These are phyloP conservation scores for Lithohypha guttulata DNA, from an alignment of 2,329 filamentous ascomycete genomes.

Conservation along the genomic window DNA sequence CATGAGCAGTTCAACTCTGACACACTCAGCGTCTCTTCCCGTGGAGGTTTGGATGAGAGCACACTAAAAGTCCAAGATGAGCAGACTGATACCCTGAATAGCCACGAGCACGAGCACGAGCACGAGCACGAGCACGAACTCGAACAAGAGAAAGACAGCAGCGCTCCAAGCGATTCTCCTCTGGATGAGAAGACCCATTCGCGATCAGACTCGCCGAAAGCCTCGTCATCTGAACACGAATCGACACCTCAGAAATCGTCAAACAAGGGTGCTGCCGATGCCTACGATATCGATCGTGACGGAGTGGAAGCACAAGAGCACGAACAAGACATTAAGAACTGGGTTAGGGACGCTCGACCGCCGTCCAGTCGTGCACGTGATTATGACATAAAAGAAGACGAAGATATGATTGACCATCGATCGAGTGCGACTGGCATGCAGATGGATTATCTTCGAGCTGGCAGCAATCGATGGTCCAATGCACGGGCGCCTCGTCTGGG, in stretches of 20 bases:
- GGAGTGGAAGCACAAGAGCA: not conserved
- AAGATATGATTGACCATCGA: too few relatives aligned
- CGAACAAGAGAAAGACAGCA: not conserved
- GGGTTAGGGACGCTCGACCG: not conserved
- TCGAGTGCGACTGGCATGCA: not conserved
- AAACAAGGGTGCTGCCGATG: not conserved
- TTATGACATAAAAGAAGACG: too few relatives aligned
- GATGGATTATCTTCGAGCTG: constrained; percentile 1
- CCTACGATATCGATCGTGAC: not conserved
- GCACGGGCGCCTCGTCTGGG: not conserved
- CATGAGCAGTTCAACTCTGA: too few relatives aligned
- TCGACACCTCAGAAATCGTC: constrained; percentile 1
- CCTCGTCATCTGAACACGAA: too few relatives aligned
- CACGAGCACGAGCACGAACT: not conserved
- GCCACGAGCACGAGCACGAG: not conserved
- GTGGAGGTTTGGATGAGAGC: not conserved
- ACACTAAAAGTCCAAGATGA: not conserved
- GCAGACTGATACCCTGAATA: not conserved
- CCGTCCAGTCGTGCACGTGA: too few relatives aligned
- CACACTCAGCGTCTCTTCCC: not conserved
- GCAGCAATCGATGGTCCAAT: not conserved
- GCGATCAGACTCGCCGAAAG: not conserved
- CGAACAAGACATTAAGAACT: not conserved
- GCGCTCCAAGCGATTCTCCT: not conserved
- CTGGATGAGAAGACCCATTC: not conserved